Evolutionary conservation across 2,329 filamentous ascomycete species (phyloP).

Genomic region (Berkeleyomyces rouxiae): DNA sequence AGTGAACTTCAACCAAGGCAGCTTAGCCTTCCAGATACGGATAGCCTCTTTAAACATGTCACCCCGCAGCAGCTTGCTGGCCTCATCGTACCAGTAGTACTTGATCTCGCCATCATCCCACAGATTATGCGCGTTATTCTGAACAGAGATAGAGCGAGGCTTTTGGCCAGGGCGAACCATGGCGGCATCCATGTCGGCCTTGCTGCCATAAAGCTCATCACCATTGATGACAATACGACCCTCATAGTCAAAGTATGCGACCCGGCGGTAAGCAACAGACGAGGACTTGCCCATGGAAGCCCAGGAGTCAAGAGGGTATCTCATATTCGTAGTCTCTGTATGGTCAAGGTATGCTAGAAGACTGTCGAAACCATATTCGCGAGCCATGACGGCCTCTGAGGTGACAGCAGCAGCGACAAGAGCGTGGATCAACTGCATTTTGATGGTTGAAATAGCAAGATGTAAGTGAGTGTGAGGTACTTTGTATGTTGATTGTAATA

Average conservation of each 20-base stretch:
- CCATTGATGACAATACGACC: slow-evolving; percentile 11
- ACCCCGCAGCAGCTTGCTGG: not conserved
- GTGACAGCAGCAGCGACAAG: not conserved
- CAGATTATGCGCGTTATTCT: not conserved
- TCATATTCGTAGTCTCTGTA: not conserved
- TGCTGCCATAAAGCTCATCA: slow-evolving; percentile 11
- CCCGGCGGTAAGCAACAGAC: not conserved
- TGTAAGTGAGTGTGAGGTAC: too few relatives aligned
- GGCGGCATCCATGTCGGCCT: slow-evolving; percentile 1
- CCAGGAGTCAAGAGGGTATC: not conserved
- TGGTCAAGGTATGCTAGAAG: slow-evolving; percentile 1
- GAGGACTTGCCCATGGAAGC: not conserved
- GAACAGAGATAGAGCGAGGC: not conserved
- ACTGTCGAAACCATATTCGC: not conserved
- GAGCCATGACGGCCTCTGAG: not conserved
- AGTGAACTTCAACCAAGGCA: slow-evolving; percentile 11
- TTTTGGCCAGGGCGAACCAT: not conserved
- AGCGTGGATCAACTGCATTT: not conserved
- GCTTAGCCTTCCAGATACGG: slow-evolving; percentile 5
- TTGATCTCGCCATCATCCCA: slow-evolving; percentile 1
- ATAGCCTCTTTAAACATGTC: slow-evolving; percentile 3
- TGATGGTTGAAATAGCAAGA: not conserved
- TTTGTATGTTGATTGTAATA: too few relatives aligned
- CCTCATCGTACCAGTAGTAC: not conserved
- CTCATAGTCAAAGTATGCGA: slow-evolving; percentile 8